Evolutionary conservation across 2,329 filamentous ascomycete genomes (phyloP), one percentile per base, ranked within the genome.

Genomic region (Cladosporium sp.): DNA sequence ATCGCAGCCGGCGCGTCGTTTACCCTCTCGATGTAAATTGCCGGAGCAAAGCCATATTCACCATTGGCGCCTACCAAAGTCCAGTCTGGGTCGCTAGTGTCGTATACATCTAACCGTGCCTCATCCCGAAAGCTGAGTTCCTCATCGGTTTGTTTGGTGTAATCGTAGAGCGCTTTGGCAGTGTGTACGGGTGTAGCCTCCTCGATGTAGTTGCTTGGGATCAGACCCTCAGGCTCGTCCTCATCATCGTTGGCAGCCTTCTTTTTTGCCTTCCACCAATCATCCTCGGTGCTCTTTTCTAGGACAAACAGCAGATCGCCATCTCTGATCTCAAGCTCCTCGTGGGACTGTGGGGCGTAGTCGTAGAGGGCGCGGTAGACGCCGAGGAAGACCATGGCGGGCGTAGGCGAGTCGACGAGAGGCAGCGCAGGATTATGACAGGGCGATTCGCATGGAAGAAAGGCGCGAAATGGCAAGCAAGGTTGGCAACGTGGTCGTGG

Each of bases 181-280:
- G 85, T 79, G 55, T 82, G 75, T 55, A 81, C 70, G 19, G 87
- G 80, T 61, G 79, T 73, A 52, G 85, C 85, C 84, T 95, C 84
- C 75, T 96, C 86, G 51, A 99, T 80, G 68, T 99, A 99, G 69
- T 96, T 99, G 67, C 88, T 91, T 12, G 93, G 93, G 53, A 99
- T 85, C 65, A 96, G 73, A 54, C 91, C 91, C 61, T 89, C 83
- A 3, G 91, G 91, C 71, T 96, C 91, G 38, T 96, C 91, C 37
- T 95, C 90, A 38, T 95, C 90, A 32, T 91, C 88, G n/a, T 60
- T 62, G 20, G 76, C 79, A 27, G 80, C 81, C 57, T 90, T 89
- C 77, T 93, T 95, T 78, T 95, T 96, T 77, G 95, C 96, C 42
- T 88, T 89, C 93, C 93, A 97, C 93, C 93, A 97, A 67, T 89